Evolutionary conservation across 805 yeast genomes (phyloP).

Genomic region (Kuraishia ogatae): DNA sequence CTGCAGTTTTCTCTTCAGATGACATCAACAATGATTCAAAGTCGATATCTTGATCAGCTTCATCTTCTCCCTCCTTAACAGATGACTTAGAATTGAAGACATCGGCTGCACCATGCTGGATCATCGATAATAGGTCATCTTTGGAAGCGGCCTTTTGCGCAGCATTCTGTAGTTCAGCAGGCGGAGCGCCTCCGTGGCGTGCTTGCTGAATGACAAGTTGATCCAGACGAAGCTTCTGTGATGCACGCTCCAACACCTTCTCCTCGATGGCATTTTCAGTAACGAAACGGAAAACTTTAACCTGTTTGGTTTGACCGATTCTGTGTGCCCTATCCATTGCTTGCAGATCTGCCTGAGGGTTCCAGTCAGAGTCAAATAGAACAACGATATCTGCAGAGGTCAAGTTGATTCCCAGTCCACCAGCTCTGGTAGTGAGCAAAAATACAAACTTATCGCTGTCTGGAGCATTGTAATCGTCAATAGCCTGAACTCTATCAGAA

Average conservation of each 20-base stretch:
- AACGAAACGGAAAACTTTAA: conserved; percentile 82
- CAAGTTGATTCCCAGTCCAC: conserved; percentile 81
- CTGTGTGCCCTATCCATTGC: conserved; percentile 89
- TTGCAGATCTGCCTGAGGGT: conserved; percentile 83
- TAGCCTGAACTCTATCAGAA: conserved; percentile 63
- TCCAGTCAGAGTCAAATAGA: conserved; percentile 78
- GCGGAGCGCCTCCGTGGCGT: conserved; percentile 17
- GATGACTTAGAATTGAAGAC: conserved; percentile 32
- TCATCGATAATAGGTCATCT: conserved; percentile 72
- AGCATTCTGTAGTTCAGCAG: conserved; percentile 25
- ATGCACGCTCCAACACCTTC: conserved; percentile 91
- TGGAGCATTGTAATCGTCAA: conserved; percentile 83
- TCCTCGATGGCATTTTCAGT: conserved; percentile 96
- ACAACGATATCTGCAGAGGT: conserved; percentile 77
- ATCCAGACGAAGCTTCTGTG: conserved; percentile 85
- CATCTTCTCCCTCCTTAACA: conserved; percentile 15
- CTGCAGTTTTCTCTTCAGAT: conserved; percentile 57
- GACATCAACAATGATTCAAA: conserved; percentile 51
- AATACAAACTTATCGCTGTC: conserved; percentile 70
- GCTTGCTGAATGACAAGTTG: conserved; percentile 96
- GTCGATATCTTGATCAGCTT: conserved; percentile 39
- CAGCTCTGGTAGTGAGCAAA: conserved; percentile 76
- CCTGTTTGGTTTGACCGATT: conserved; percentile 89
- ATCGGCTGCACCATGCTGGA: conserved; percentile 74
- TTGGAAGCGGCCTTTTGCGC: conserved; percentile 39